Base-by-base conservation (phyloP, 1,139 yeast genomes). In the Pichia sp. region DNA sequence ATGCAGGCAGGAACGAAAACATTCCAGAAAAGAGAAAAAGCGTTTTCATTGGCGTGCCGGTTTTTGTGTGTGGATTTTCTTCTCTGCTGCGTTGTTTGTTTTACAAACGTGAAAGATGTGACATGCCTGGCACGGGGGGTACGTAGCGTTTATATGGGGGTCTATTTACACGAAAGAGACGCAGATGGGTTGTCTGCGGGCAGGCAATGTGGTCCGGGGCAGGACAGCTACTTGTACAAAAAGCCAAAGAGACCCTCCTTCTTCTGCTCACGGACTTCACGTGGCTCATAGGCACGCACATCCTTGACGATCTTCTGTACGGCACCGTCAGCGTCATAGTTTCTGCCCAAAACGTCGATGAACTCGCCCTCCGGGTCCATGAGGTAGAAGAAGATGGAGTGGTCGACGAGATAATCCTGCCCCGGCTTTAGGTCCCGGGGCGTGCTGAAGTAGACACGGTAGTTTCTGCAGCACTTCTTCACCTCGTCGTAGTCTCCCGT, bases 311-410 rank as follows among this genome's bases (percentile, higher is more conserved):
- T 88, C 72, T 87, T 87, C 49, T 79, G 82, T 13, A 85, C 84
- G 29, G 95, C 96, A 57, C 85, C 85, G 38, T 78, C 77, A 26
- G 90, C 92, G 52, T 84, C 87, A 62, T 86, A 90, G 64, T 92
- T 93, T 68, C 96, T 84, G 49, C 99, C 99, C 63, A 93, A 78
- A 13, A 93, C 98, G 70, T 93, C 97, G 54, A 92, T 87, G 66
- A 90, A 93, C 64, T 87, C 82, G 50, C 98, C 99, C 69, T 93
- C 98, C 19, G 96, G 92, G 68, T 93, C 98, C 96, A 93, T 90
- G 63, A 93, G 76, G 68, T 93, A 93, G 72, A 90, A 92, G 80
- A 92, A 93, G 57, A 93, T 92, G 7, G 97, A 90, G 71, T 93
- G 99, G 69, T 93, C 99, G 19, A 93, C 99, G 61, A 93, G 79